These are phyloP conservation scores for Apiospora pterosperma DNA, from an alignment of 2,329 filamentous ascomycete genomes.

Conservation along the genomic window DNA sequence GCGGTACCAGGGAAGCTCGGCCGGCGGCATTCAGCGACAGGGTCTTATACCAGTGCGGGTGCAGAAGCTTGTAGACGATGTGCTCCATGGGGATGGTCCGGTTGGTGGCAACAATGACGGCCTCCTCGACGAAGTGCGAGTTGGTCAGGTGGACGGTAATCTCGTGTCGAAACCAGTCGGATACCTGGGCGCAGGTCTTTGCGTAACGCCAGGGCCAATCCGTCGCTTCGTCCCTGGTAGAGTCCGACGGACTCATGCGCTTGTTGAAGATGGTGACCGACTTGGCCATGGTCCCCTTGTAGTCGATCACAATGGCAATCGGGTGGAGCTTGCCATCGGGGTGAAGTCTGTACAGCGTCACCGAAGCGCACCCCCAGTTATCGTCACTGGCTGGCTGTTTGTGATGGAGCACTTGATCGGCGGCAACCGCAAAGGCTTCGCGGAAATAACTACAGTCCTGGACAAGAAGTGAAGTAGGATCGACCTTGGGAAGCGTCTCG, in stretches of 20 bases:
- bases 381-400: slow-evolving; percentile 24
- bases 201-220: slow-evolving; percentile 53
- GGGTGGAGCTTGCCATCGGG: slow-evolving; percentile 43
- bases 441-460: slow-evolving; percentile 44
- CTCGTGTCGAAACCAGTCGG: slow-evolving; percentile 48
- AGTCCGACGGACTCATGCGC: slow-evolving; percentile 29
- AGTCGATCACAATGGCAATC: slow-evolving; percentile 45
- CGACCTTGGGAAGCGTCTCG: slow-evolving; percentile 21
- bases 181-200: slow-evolving; percentile 44
- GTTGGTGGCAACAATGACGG: slow-evolving; percentile 43
- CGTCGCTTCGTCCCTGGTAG: slow-evolving; percentile 28
- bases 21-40: slow-evolving; percentile 46
- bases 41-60: slow-evolving; percentile 48
- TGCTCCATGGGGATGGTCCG: slow-evolving; percentile 39
- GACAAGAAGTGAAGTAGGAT: slow-evolving; percentile 32
- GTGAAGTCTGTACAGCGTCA: slow-evolving; percentile 40
- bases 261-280: slow-evolving; percentile 49
- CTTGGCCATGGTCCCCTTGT: slow-evolving; percentile 35
- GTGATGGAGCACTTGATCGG: slow-evolving; percentile 22
- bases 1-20: slow-evolving; percentile 39
- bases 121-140: slow-evolving; percentile 45
- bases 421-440: slow-evolving; percentile 27
- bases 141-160: slow-evolving; percentile 41
- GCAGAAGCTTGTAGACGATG: slow-evolving; percentile 38
- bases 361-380: slow-evolving; percentile 36